Evolutionary conservation across 768 basidiomycete species (phyloP).

Genomic region (Tylopilus plumbeoviolaceoides): DNA sequence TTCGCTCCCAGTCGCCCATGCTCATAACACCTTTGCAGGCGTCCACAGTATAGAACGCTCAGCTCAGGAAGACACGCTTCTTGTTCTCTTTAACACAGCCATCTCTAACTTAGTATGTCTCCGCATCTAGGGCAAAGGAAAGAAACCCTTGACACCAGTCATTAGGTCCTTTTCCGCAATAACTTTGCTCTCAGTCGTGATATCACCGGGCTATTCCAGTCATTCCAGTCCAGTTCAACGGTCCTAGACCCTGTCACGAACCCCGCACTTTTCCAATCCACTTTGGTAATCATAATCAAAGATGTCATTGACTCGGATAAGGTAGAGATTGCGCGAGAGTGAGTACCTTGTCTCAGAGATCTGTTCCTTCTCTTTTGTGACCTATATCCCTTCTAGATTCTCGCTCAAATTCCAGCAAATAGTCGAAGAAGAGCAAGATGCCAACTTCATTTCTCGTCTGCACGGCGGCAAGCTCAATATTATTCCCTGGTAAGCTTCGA

Average conservation of each 20-base stretch:
- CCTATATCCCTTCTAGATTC: conserved; percentile 36
- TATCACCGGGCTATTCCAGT: conserved; percentile 57
- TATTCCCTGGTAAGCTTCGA: conserved; percentile 44
- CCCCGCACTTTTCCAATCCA: conserved; percentile 55
- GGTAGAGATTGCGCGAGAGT: conserved; percentile 57
- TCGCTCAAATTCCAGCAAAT: conserved; percentile 55
- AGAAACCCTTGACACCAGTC: neutral
- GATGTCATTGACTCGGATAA: conserved; percentile 63
- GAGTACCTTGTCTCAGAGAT: conserved; percentile 17
- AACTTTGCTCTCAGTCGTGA: conserved; percentile 63
- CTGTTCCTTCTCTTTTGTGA: neutral
- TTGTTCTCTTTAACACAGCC: conserved; percentile 63
- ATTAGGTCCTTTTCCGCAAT: conserved; percentile 59
- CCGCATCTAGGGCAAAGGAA: neutral
- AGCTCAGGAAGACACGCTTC: conserved; percentile 57
- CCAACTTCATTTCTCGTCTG: conserved; percentile 58
- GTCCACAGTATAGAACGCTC: conserved; percentile 63
- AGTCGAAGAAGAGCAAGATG: conserved; percentile 53
- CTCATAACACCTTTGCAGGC: conserved; percentile 32
- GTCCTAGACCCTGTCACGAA: conserved; percentile 57
- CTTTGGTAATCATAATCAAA: conserved; percentile 62
- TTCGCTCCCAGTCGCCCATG: neutral
- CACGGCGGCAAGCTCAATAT: conserved; percentile 53
- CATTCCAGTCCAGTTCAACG: conserved; percentile 53
- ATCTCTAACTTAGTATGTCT: conserved; percentile 54